These are phyloP conservation scores for Cunninghamia lanceolata DNA, from an alignment of 75 land plant genomes.

Conservation along the genomic window DNA sequence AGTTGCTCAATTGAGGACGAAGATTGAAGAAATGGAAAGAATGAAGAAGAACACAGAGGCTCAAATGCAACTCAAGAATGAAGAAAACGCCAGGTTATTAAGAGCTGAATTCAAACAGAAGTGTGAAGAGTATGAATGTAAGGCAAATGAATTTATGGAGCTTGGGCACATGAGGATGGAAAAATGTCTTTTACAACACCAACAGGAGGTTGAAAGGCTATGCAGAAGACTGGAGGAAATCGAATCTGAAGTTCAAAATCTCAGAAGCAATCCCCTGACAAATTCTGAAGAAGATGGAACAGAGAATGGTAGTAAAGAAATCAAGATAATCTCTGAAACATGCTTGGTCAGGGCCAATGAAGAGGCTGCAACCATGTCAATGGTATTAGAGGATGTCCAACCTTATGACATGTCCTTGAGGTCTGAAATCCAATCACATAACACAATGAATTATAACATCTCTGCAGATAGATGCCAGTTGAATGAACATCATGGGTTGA, in stretches of 20 bases:
- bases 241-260: conserved; percentile 46
- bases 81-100: conserved; percentile 37
- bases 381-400: background rate
- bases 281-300: background rate
- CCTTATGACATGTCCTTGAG: background rate
- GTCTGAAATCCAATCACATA: background rate
- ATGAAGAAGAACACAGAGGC: conserved; percentile 25
- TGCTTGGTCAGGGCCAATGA: conserved; percentile 2
- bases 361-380: background rate
- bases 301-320: conserved; percentile 7
- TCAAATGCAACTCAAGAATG: conserved; percentile 42
- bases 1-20: conserved; percentile 47
- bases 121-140: conserved; percentile 36
- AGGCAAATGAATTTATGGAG: conserved; percentile 39
- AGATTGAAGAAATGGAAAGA: conserved; percentile 36
- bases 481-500: conserved; percentile 1
- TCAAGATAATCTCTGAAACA: conserved; percentile 6
- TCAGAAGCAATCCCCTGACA: background rate
- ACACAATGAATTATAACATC: background rate
- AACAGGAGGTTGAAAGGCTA: conserved; percentile 62
- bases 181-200: conserved; percentile 55
- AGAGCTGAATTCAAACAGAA: conserved; percentile 40
- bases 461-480: background rate
- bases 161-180: conserved; percentile 60
- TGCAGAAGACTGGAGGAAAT: conserved; percentile 61